These are phyloP conservation scores for Clonostachys solani DNA, from an alignment of 2,329 filamentous ascomycete species.

Conservation along the genomic window DNA sequence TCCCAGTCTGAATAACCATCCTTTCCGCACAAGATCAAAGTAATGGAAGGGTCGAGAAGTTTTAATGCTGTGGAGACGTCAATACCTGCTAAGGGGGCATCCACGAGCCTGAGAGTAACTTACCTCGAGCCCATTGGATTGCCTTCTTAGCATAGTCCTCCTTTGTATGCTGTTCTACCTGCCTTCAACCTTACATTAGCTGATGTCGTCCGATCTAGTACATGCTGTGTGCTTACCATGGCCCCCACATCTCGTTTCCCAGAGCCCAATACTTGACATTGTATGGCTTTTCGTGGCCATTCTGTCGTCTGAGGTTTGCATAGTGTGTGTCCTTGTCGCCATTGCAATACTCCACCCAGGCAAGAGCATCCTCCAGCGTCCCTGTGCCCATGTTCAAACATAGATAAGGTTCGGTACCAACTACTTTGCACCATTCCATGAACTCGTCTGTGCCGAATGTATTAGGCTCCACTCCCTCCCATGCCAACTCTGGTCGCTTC, in stretches of 20 bases:
- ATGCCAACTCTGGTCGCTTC: conserved; percentile 63
- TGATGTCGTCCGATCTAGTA: no score
- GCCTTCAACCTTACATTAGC: conserved; percentile 12
- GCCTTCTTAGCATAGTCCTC: conserved; percentile 67
- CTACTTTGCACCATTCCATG: conserved; percentile 71
- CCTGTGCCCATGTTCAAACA: conserved; percentile 75
- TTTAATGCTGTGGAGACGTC: conserved; percentile 53
- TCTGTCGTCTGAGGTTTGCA: conserved; percentile 71
- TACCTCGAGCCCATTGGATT: conserved; percentile 54
- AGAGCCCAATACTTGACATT: conserved; percentile 79
- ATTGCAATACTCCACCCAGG: conserved; percentile 87
- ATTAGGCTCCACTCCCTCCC: conserved; percentile 73
- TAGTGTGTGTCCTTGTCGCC: conserved; percentile 71
- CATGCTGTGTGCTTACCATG: conserved; percentile 45
- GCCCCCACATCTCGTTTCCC: conserved; percentile 70
- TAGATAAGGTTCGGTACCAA: conserved; percentile 75
- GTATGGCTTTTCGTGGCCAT: conserved; percentile 74
- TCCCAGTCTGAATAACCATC: conserved; percentile 69
- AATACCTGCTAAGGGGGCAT: no score
- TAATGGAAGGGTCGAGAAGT: conserved; percentile 64
- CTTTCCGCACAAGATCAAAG: conserved; percentile 71
- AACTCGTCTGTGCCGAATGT: conserved; percentile 85
- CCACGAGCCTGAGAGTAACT: no score
- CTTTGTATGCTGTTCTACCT: conserved; percentile 65
- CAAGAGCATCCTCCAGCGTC: conserved; percentile 36